Percentiles rank a stretch among this genome's conserved stretches.
Evolutionary conservation across 768 basidiomycete genomes (phyloP).

Genomic region (Phanerochaete carnosa): DNA sequence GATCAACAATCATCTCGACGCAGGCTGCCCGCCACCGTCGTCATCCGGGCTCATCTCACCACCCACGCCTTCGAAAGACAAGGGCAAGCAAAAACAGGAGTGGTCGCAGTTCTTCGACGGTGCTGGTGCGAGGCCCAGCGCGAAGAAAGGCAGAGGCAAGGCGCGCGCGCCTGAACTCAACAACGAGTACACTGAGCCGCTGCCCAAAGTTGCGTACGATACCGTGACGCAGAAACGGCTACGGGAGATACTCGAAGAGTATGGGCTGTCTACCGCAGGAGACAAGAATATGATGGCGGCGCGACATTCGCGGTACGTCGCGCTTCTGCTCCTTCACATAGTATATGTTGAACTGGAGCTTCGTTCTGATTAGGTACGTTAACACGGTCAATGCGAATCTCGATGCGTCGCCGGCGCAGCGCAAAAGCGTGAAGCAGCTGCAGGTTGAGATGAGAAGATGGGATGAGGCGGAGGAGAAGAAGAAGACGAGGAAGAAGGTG

Average conservation of each 20-base stretch:
- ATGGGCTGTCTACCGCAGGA: slow-evolving; percentile 49
- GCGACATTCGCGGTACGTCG: slow-evolving; percentile 55
- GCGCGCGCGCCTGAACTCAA: slow-evolving; percentile 2
- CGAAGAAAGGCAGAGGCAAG: slow-evolving; percentile 14
- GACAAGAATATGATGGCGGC: slow-evolving; percentile 48
- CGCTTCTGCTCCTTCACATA: background rate
- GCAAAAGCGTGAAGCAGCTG: slow-evolving; percentile 46
- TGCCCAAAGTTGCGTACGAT: slow-evolving; percentile 66
- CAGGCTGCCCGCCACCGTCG: slow-evolving; percentile 38
- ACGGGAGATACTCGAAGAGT: slow-evolving; percentile 50
- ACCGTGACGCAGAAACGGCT: slow-evolving; percentile 60
- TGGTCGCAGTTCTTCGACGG: slow-evolving; percentile 22
- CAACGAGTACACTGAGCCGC: slow-evolving; percentile 36
- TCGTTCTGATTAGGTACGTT: slow-evolving; percentile 75
- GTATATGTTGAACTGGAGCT: background rate
- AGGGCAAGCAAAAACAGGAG: slow-evolving; percentile 33
- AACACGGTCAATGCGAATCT: slow-evolving; percentile 70
- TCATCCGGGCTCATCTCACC: background rate
- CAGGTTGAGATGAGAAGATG: slow-evolving; percentile 51
- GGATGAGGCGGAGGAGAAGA: slow-evolving; percentile 44
- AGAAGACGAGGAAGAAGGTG: slow-evolving; percentile 36
- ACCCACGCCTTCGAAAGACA: slow-evolving; percentile 20
- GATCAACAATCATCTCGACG: slow-evolving; percentile 70
- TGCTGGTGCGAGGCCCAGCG: background rate
- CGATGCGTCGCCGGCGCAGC: slow-evolving; percentile 45